Percentiles rank a stretch among this genome's conserved stretches.
These are phyloP conservation scores for Saccharomycopsis hybrid DNA, from an alignment of 1,139 yeast species.

Conservation along the genomic window DNA sequence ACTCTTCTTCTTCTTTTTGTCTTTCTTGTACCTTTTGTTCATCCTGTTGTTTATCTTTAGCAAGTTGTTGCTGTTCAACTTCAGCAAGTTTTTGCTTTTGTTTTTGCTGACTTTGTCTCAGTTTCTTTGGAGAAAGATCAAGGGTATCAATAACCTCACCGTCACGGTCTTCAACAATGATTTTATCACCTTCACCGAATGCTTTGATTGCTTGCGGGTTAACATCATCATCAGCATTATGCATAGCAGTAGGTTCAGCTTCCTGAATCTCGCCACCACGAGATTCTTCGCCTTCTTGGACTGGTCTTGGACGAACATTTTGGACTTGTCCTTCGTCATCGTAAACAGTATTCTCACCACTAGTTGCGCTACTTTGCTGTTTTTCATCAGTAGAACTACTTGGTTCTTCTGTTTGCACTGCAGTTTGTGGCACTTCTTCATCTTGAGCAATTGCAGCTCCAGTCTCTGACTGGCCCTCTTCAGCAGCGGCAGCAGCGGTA, in stretches of 20 bases:
- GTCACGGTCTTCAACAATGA: constrained; percentile 71
- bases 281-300: too few relatives aligned
- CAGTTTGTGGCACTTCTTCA: too few relatives aligned
- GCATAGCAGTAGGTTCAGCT: too few relatives aligned
- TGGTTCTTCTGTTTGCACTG: not conserved
- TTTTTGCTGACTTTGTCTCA: not conserved
- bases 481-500: not conserved
- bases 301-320: not conserved
- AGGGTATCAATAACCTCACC: constrained; percentile 67
- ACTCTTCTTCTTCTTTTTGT: too few relatives aligned
- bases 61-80: not conserved
- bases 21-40: not conserved
- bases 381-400: not conserved
- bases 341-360: too few relatives aligned
- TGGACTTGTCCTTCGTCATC: not conserved
- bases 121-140: constrained; percentile 3
- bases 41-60: too few relatives aligned
- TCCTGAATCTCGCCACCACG: too few relatives aligned
- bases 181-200: constrained; percentile 62
- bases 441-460: too few relatives aligned
- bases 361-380: too few relatives aligned
- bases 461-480: too few relatives aligned
- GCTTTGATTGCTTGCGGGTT: constrained; percentile 38
- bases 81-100: not conserved
- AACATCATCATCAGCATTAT: too few relatives aligned